Evolutionary conservation across 768 basidiomycete genomes (phyloP), one percentile per base, ranked within the genome.

Genomic region (Pleurotus tuber-regium): DNA sequence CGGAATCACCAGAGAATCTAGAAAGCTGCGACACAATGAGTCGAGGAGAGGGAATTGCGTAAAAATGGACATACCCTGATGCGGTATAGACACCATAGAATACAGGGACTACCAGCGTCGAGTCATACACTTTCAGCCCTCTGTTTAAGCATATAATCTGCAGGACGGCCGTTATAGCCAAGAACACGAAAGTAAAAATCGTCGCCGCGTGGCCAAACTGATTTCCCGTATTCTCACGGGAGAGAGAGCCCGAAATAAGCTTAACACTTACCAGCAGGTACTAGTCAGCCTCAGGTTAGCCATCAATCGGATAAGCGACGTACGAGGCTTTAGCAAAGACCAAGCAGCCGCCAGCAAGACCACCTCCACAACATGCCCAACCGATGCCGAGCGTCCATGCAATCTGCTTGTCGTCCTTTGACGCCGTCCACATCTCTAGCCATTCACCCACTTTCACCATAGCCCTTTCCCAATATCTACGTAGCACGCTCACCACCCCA

Each of bases 41-140:
- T 46, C 18, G 30, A 19, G 5, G 1, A 8, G 31, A 29, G 23
- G 8, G 28, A 24, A 18, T n/a, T 47, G 19, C 11, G 2, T 30
- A 42, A 3, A 23, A 23, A 28, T 10, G 11, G 3, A 69, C 78
- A 39, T 63, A 89, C 82, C 91, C 90, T 19, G 81, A 77, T 2
- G 87, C 88, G 0, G 92, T 94, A 62, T 94, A 95, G 8, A 93
- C 84, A 8, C 92, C 92, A 63, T 96, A 98, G 65, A 98, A 97
- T 11, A 95, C 86, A 0, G 96, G 95, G 0, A 97, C 94, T 14
- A 97, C 92, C 1, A 97, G 68, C 0, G 90, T 92, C 14, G 89
- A 91, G 61, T 93, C 94, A 59, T 95, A 95, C 7, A 90, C 86
- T 61, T 84, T 84, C n/a, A 96, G 74, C 4, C 89, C 94, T 35